Conservation (phyloP, 23 red algal species). For the Cyanidium caldarium region DNA sequence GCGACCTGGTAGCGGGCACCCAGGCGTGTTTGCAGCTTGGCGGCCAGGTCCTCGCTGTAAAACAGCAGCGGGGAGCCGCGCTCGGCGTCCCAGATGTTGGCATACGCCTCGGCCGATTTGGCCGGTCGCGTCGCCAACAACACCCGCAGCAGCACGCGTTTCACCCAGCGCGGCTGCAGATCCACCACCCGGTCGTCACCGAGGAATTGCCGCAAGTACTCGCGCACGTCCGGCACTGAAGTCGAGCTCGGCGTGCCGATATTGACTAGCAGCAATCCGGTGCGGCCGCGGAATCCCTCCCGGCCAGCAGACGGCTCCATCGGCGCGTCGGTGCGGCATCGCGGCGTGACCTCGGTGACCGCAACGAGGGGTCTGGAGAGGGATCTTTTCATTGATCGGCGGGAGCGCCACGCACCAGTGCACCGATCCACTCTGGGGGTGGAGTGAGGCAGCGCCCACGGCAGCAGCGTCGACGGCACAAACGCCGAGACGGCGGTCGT, state of each 20-base stretch:
- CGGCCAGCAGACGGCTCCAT: not conserved
- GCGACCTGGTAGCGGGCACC: slow-evolving; percentile 65
- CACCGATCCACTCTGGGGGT: no score
- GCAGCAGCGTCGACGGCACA: no score
- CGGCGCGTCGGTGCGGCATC: not conserved
- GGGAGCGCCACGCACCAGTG: no score
- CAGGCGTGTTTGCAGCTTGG: slow-evolving; percentile 31
- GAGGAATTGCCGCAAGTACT: slow-evolving; percentile 92
- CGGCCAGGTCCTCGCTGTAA: slow-evolving; percentile 68
- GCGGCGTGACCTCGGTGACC: no score
- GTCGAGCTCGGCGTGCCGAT: slow-evolving; percentile 74
- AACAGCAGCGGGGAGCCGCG: slow-evolving; percentile 71
- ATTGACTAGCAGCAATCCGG: slow-evolving; percentile 79
- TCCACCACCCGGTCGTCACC: slow-evolving; percentile 88
- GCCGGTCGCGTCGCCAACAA: slow-evolving; percentile 62
- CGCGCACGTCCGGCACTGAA: slow-evolving; percentile 60
- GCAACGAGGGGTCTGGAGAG: no score
- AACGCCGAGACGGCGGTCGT: no score
- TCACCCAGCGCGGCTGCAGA: slow-evolving; percentile 55
- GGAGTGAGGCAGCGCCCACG: no score
- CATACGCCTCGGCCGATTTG: slow-evolving; percentile 79
- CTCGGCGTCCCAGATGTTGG: slow-evolving; percentile 81
- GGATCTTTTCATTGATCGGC: no score
- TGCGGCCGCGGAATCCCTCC: slow-evolving; percentile 38
- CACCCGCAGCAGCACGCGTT: slow-evolving; percentile 66